A percentile compares a stretch with the other conserved stretches of the same genome.
Conservation (phyloP, 352 stramenopile genomes). For the Pythium vanterpoolii region DNA sequence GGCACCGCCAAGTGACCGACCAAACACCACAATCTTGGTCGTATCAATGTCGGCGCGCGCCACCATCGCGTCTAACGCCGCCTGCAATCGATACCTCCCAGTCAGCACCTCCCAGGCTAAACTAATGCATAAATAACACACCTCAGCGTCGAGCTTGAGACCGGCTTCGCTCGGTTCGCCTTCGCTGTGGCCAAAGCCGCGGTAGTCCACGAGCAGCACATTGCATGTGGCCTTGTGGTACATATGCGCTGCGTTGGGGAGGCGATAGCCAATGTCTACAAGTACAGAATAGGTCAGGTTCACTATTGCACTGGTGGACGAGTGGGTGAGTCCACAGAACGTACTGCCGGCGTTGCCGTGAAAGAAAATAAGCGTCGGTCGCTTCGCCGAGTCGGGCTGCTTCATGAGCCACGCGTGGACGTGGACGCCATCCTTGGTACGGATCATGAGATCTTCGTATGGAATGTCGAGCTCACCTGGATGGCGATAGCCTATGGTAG, state of each 20-base stretch:
- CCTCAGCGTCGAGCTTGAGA: constrained; percentile 90
- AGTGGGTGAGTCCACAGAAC: constrained; percentile 7
- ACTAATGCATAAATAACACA: constrained; percentile 11
- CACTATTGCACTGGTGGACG: background rate
- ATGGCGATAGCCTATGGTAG: constrained; percentile 76
- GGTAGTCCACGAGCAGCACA: constrained; percentile 93
- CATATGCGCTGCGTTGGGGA: constrained; percentile 92
- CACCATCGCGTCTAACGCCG: constrained; percentile 76
- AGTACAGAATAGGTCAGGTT: background rate
- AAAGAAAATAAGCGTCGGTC: constrained; percentile 93
- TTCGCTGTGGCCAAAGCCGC: constrained; percentile 91
- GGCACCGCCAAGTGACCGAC: constrained; percentile 88
- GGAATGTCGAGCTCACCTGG: constrained; percentile 85
- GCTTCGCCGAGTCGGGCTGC: constrained; percentile 44
- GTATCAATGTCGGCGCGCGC: constrained; percentile 78
- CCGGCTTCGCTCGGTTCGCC: constrained; percentile 84
- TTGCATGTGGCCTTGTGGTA: constrained; percentile 86
- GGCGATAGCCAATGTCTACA: constrained; percentile 90
- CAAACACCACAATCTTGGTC: constrained; percentile 90
- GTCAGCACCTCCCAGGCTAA: background rate
- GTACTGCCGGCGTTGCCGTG: constrained; percentile 93
- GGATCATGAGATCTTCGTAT: constrained; percentile 90
- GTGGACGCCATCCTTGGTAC: constrained; percentile 71
- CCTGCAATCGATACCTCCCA: constrained; percentile 36
- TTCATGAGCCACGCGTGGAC: constrained; percentile 94